Base-by-base conservation (phyloP, 192 early-diverging fungal species). In the Lobosporangium transversale region DNA sequence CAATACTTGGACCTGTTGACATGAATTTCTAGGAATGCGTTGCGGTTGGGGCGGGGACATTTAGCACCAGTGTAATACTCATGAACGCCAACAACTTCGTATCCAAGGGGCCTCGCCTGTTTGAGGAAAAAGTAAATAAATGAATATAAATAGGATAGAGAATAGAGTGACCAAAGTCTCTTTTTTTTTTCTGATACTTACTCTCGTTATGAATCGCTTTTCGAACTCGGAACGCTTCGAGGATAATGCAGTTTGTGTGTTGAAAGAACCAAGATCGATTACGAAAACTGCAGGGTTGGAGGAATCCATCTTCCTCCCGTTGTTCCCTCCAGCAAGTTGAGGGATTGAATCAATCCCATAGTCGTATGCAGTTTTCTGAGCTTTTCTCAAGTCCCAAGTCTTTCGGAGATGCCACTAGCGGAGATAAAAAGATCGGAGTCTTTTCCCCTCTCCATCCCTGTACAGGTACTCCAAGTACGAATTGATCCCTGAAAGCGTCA, bases 41-140 rank as follows among this genome's bases (percentile, higher is more conserved):
- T 29, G 8, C 54, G 21, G 9, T 10, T 8, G 20, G 33, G 33
- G 3, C 54, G 54, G 2, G 54, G 54, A 15, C 54, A 56, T 21
- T 56, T 56, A 3, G 33, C 54, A 23, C 32, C 20, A 8, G 54
- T 56, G 33, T 42, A 42, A 56, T 42, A 56, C 37, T 56, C 54
- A 15, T 56, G 54, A 3, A 12, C 31, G 1, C 36, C 36, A 26
- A 36, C 54, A 4, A 56, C 33, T 5, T 31, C 4, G 6, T 24
- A 56, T 3, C 33, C 36, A 17, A 40, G 9, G 9, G 3, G 2
- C 18, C 30, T 36, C 18, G 37, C 37, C 37, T 56, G 30, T 42
- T 21, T 14, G 12, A 48, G 20, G 5, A 48, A 23, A 48, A 7
- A 20, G 6, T 20, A 8, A 48, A 5, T 6, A 48, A 48, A 48